Evolutionary conservation across 805 yeast species (phyloP), one percentile per base, ranked within the genome.

Genomic region (Pichia cabralensis): DNA sequence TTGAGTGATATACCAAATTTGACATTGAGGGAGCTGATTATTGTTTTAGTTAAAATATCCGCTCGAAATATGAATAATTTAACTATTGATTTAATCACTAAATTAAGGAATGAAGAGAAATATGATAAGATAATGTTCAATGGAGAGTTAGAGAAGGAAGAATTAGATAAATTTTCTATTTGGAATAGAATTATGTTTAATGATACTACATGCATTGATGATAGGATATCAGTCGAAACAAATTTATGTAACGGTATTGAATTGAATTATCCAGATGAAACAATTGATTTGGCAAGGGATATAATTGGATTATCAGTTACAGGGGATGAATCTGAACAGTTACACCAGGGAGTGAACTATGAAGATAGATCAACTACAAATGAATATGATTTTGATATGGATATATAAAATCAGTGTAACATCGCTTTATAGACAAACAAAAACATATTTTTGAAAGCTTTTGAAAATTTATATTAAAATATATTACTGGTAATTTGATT

Each of bases 241-340:
- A 46, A 44, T 11, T 56, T 59, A 31, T 62, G 75, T 32, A 75
- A 76, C 47, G 83, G 83, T 2, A 49, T 75, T 11, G 83, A 76
- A 47, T 66, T 74, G 39, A 69, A 74, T 6, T 78, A 76, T 47
- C 76, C 72, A 36, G 70, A 64, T 37, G 76, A 71, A 38, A 72
- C 75, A 3, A 72, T 80, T 25, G 84, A 77, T 41, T 59, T 78
- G 48, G 78, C 94, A 0, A 63, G 84, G 41, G 82, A 77, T 42
- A 68, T 84, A 14, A 59, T 85, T 35, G 84, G 77, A 39, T 65
- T 68, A 19, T 74, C 76, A 39, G 69, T 76, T 9, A 79, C 84
- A 4, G 76, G 77, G 47, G 86, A 80, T 43, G 94, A 82, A 45
- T 84, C 85, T 1, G 94, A 85, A 53, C 71, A 74, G 34, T 58